Evolutionary conservation across 768 basidiomycete genomes (phyloP), one percentile per base, ranked within the genome.

Genomic region (Rossbeevera mucosa): DNA sequence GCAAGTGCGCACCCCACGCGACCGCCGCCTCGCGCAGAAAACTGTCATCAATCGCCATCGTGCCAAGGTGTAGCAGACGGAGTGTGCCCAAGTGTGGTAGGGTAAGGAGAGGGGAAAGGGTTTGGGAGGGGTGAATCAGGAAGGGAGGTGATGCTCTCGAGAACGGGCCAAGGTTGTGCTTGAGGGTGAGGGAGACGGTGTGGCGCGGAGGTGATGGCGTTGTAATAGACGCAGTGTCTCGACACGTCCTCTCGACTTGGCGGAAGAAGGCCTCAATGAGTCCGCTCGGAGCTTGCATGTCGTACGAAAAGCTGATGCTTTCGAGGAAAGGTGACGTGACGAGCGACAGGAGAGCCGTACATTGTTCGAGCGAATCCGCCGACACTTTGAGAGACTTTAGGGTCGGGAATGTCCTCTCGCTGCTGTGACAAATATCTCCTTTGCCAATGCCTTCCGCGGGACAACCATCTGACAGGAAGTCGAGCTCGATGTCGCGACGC

Each of bases 311-410:
- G 16, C 53, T 53, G 52, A 70, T 50, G 11, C 31, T 59, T 5
- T 57, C 56, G 7, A 68, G 60, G 16, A 47, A 50, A 9, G 62
- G 46, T n/a, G 66, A 66, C 13, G 59, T 53, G 46, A 66, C 48
- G 38, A 63, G 51, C 28, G 62, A 55, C 3, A 68, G 3, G 16
- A 69, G 55, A 5, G 61, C 58, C 12, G 61, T 61, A 38, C 69
- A 70, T 48, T 66, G 66, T 2, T 60, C 56, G 13, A 71, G 69
- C 16, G 59, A 56, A 22, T 56, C 22, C 20, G 67, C 58, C 42
- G 46, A 26, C 44, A 69, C 49, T 29, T 60, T 69, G 44, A 70
- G 33, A n/a, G 45, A 52, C 36, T 42, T 64, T 29, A 69, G 47
- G 42, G 41, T 44, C 5, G 63, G 59, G 44, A 69, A 70, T 3